These are phyloP conservation scores for Aristolochia californica DNA, from an alignment of 164 flowering plant species.

Conservation along the genomic window DNA sequence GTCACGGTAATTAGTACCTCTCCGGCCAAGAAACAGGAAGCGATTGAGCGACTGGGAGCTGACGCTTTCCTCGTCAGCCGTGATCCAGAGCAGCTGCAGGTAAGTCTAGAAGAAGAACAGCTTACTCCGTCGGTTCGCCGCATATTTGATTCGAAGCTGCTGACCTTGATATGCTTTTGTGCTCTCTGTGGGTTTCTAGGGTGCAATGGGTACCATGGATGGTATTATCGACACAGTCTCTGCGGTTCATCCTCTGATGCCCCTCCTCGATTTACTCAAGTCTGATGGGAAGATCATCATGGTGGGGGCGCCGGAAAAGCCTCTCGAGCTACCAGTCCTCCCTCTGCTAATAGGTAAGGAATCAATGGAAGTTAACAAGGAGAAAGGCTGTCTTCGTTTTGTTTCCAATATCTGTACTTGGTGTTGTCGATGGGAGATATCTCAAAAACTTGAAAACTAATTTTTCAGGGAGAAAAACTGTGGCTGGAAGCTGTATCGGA, in stretches of 20 bases:
- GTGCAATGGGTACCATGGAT: slow-evolving; percentile 40
- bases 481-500: slow-evolving; percentile 28
- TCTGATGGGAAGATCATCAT: slow-evolving; percentile 40
- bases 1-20: slow-evolving; percentile 72
- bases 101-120: background rate
- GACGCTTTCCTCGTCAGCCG: slow-evolving; percentile 49
- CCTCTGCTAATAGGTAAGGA: slow-evolving; percentile 37
- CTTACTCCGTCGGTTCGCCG: background rate
- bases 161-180: background rate
- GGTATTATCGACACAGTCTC: slow-evolving; percentile 54
- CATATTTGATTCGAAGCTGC: background rate
- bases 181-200: slow-evolving; percentile 14
- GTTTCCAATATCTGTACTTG: background rate
- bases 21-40: slow-evolving; percentile 46
- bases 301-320: slow-evolving; percentile 42
- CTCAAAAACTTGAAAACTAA: background rate
- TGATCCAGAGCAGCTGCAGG: slow-evolving; percentile 36
- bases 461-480: slow-evolving; percentile 24
- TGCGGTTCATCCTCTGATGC: slow-evolving; percentile 33
- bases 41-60: slow-evolving; percentile 41
- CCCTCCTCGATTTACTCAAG: slow-evolving; percentile 38
- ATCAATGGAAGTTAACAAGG: too few species aligned
- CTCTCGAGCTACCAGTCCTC: slow-evolving; percentile 32
- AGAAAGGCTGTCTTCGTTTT: too few species aligned
- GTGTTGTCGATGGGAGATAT: background rate